Evolutionary conservation across 768 basidiomycete species (phyloP), one percentile per base, ranked within the genome.

Genomic region (Tylopilus plumbeoviolaceoides): DNA sequence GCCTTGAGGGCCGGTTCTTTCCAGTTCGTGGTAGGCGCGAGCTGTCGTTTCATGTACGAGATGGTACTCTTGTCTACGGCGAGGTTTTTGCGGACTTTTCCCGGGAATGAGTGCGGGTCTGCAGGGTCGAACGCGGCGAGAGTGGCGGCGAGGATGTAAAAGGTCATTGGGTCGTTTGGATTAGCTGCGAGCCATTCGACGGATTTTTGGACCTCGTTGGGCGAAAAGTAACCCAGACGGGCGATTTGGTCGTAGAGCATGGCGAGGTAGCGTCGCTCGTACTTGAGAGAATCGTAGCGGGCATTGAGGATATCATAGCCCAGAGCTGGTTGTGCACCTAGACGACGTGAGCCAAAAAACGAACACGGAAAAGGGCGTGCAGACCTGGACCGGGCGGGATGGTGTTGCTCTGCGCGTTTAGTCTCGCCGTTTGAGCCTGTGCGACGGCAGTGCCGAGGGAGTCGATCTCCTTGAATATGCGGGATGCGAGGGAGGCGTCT

Each of bases 101-200:
- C 80, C 10, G 74, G 68, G 9, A 66, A 49, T 3, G 76, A 74
- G 12, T 72, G 69, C 7, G 84, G 83, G 58, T 86, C 81, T 30
- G 80, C 78, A 2, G 82, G 73, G 61, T 91, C 86, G 57, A 94
- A 80, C 8, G 82, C 77, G 27, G 79, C 75, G 46, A 91, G 78
- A 48, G 85, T 66, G 14, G 85, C 68, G 12, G 82, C 76, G 47
- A 94, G 77, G 49, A 89, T 60, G 65, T 91, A 89, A 67, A 78
- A 82, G 0, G 80, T 78, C 72, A 89, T 80, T 18, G 82, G 67
- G 56, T 91, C 86, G 46, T 80, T 81, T n/a, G 83, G 76, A 57
- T 84, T 81, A 21, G 70, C 66, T 17, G 79, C 73, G 8, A 92
- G 75, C 85, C 91, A 90, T 46, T 89, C 82, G n/a, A 89, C 71